Conservation (phyloP, 2,329 filamentous ascomycete genomes). For the Colletotrichum theobromicola region DNA sequence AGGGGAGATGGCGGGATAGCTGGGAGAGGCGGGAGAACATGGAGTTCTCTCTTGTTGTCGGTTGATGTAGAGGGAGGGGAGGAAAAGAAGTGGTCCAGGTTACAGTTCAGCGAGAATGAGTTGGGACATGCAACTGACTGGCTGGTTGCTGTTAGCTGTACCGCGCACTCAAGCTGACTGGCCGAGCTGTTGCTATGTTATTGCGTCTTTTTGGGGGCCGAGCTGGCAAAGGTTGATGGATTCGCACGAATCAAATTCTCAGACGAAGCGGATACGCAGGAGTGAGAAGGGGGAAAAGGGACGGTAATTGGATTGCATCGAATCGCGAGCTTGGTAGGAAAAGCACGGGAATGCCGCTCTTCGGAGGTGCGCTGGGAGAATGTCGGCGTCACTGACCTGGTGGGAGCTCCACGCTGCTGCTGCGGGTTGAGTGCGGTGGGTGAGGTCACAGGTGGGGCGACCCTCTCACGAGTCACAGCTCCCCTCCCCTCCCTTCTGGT, state of each 20-base stretch:
- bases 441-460: conserved; percentile 21
- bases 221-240: background rate
- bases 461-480: background rate
- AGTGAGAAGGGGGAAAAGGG: background rate
- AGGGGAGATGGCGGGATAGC: conserved; percentile 70
- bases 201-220: background rate
- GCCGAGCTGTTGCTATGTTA: background rate
- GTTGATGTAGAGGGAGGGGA: background rate
- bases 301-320: background rate
- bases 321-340: background rate
- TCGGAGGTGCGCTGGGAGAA: background rate
- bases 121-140: background rate
- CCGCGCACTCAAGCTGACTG: background rate
- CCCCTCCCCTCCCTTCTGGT: no score
- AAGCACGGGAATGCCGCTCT: background rate
- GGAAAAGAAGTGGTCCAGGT: background rate
- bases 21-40: conserved; percentile 84
- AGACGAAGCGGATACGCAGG: background rate
- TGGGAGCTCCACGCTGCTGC: background rate
- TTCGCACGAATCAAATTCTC: conserved; percentile 7
- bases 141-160: background rate
- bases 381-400: conserved; percentile 6
- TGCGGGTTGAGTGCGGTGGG: background rate
- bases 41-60: conserved; percentile 13
- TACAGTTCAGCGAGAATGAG: background rate